Percentiles rank a stretch among this genome's conserved stretches.
These are phyloP conservation scores for Albophoma yamanashiensis DNA, from an alignment of 2,329 filamentous ascomycete species.

Conservation along the genomic window DNA sequence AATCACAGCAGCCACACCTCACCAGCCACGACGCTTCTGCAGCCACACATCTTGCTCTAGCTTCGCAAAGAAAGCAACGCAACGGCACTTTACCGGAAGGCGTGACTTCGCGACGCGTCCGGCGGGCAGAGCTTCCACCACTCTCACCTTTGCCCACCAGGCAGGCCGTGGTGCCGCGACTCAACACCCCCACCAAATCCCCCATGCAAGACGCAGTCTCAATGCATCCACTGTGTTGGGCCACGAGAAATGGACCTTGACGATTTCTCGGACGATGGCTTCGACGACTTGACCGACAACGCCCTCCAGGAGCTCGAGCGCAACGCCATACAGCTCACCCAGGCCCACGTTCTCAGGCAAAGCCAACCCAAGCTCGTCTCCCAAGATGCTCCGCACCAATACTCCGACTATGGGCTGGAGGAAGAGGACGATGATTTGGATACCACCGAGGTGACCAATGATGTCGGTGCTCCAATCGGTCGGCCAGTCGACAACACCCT, in stretches of 20 bases:
- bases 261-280: conserved; percentile 52
- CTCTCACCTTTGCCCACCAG: background rate
- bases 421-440: conserved; percentile 50
- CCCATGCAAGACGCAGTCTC: background rate
- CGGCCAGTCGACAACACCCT: conserved; percentile 24
- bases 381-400: conserved; percentile 14
- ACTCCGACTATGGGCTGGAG: conserved; percentile 31
- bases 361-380: conserved; percentile 9
- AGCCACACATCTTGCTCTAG: background rate
- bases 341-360: conserved; percentile 26
- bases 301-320: conserved; percentile 52
- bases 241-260: conserved; percentile 31
- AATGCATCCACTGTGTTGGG: conserved; percentile 5
- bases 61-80: too few relatives aligned
- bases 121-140: background rate
- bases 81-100: background rate
- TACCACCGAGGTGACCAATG: conserved; percentile 44
- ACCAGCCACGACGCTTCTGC: background rate
- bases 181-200: background rate
- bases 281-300: conserved; percentile 49
- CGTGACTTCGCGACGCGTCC: background rate
- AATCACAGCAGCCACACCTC: background rate
- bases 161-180: background rate
- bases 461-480: conserved; percentile 28
- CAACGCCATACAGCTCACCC: conserved; percentile 51